These are phyloP conservation scores for Erodium maritimum DNA, from an alignment of 345 rosid species.

Conservation along the genomic window DNA sequence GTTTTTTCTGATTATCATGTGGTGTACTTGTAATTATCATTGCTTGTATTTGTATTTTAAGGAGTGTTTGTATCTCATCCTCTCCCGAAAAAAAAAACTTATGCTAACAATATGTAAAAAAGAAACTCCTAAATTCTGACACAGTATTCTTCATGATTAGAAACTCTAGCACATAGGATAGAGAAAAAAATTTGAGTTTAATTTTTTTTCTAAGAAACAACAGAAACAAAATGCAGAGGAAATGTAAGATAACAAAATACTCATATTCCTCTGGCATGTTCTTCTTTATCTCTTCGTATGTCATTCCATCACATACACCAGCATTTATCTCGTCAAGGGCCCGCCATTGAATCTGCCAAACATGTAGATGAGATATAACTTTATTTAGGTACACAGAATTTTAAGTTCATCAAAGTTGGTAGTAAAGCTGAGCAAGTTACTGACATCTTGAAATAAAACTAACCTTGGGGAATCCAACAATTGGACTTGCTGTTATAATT, in stretches of 20 bases:
- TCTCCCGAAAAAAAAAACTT: no score
- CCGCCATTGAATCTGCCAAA: constrained; percentile 93
- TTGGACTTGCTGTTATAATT: constrained; percentile 74
- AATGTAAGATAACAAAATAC: constrained; percentile 29
- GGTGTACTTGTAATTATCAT: no score
- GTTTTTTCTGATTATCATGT: no score
- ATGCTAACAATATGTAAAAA: no score
- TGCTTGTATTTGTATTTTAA: no score
- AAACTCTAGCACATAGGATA: not conserved
- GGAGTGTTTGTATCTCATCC: no score
- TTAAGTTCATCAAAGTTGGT: not conserved
- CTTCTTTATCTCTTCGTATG: constrained; percentile 81
- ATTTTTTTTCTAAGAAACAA: no score
- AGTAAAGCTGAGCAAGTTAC: not conserved
- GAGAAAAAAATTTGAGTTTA: not conserved
- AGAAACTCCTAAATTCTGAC: no score
- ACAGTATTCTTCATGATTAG: not conserved
- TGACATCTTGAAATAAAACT: constrained; percentile 5
- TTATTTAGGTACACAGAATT: not conserved
- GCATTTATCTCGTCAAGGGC: constrained; percentile 97
- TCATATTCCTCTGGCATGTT: constrained; percentile 95
- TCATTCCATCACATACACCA: constrained; percentile 99
- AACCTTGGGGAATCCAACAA: constrained; percentile 93
- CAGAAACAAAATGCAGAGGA: not conserved
- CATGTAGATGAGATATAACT: constrained; percentile 1